phyloP scores from a whole-genome alignment of 495 filamentous ascomycete species.

The Podospora anserina region DNA sequence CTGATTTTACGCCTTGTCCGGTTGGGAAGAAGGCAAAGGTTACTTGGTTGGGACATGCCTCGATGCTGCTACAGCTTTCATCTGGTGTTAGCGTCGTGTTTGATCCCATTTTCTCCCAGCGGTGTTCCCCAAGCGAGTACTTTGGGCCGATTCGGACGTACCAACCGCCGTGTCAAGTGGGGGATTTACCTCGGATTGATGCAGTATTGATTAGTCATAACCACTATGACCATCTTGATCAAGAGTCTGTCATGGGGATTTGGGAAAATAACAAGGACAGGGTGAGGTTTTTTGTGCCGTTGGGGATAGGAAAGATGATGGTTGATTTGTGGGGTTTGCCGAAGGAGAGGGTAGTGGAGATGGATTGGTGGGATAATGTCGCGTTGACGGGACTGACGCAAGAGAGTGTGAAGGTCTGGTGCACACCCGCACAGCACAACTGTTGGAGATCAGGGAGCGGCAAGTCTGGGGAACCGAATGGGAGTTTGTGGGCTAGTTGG shows the following conservation, averaged over 20 bases:
- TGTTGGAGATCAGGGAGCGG: constrained; percentile 37
- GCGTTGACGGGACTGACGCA: constrained; percentile 22
- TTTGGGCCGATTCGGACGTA: constrained; percentile 51
- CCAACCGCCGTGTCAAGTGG: constrained; percentile 46
- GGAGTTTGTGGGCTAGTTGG: constrained; percentile 52
- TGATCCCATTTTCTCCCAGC: constrained; percentile 54
- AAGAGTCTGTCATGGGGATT: constrained; percentile 38
- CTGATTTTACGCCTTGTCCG: constrained; percentile 26
- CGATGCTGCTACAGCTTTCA: constrained; percentile 43
- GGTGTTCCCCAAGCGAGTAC: constrained; percentile 46
- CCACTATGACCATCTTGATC: constrained; percentile 55
- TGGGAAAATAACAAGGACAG: constrained; percentile 30
- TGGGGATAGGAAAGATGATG: constrained; percentile 37
- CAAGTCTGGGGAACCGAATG: constrained; percentile 27
- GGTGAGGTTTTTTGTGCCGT: constrained; percentile 44
- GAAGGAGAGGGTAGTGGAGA: constrained; percentile 41
- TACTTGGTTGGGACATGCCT: constrained; percentile 56
- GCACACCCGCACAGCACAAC: constrained; percentile 47
- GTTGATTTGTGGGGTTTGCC: constrained; percentile 41
- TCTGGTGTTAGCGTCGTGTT: constrained; percentile 35
- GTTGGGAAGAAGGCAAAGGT: constrained; percentile 26
- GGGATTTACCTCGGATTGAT: constrained; percentile 50
- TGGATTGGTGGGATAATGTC: constrained; percentile 53
- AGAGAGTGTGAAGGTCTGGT: constrained; percentile 35
- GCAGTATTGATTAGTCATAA: constrained; percentile 51